These are phyloP conservation scores for Viola pubescens DNA, from an alignment of 441 rosid species.

Conservation along the genomic window DNA sequence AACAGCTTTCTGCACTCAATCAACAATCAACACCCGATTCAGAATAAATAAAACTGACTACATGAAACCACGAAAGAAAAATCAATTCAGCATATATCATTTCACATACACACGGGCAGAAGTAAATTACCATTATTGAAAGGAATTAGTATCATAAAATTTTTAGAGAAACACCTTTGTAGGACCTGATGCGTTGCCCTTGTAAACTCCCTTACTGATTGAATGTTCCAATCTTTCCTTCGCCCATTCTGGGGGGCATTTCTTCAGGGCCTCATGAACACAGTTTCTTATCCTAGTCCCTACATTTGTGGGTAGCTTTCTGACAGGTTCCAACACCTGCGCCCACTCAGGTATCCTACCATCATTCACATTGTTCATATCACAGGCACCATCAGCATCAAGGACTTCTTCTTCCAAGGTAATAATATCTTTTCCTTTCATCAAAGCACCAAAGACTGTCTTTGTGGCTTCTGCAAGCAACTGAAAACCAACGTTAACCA, in stretches of 20 bases:
- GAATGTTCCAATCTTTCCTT: slow-evolving; percentile 76
- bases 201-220: slow-evolving; percentile 92
- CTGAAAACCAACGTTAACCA: slow-evolving; percentile 53
- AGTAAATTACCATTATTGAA: neutral
- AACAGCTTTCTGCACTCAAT: slow-evolving; percentile 93
- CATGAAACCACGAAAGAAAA: too few species aligned
- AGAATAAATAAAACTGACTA: slow-evolving; percentile 16
- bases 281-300: slow-evolving; percentile 98
- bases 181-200: slow-evolving; percentile 99
- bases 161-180: slow-evolving; percentile 60
- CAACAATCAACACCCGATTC: slow-evolving; percentile 26
- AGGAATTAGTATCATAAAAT: slow-evolving; percentile 1
- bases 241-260: slow-evolving; percentile 96
- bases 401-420: slow-evolving; percentile 61
- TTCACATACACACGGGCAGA: neutral
- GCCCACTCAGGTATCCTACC: slow-evolving; percentile 88
- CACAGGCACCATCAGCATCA: slow-evolving; percentile 44
- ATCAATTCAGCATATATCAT: neutral
- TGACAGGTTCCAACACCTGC: slow-evolving; percentile 75
- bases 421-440: slow-evolving; percentile 47
- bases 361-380: slow-evolving; percentile 39
- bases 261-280: slow-evolving; percentile 74
- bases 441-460: slow-evolving; percentile 59
- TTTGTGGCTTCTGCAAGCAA: slow-evolving; percentile 96
- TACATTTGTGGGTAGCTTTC: slow-evolving; percentile 96